phyloP scores from a whole-genome alignment of 805 yeast genomes.

The Kodamaea fukazawae region DNA sequence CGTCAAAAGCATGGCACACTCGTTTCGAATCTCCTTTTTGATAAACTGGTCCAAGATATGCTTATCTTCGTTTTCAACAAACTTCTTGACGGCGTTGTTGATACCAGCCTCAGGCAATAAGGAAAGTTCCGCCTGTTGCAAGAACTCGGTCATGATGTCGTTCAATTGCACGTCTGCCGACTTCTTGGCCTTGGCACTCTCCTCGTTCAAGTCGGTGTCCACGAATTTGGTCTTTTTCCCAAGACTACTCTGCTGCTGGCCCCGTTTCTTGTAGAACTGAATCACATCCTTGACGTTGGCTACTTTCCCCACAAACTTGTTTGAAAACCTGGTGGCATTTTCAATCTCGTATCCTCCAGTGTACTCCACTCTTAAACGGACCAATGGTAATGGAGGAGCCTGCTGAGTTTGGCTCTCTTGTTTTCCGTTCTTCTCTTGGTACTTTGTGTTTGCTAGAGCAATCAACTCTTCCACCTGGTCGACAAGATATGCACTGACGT shows the following conservation, averaged over 20 bases:
- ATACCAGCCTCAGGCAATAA: slow-evolving; percentile 75
- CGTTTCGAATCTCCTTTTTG: slow-evolving; percentile 51
- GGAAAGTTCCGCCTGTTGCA: slow-evolving; percentile 61
- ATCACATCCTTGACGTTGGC: slow-evolving; percentile 91
- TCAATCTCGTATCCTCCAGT: slow-evolving; percentile 90
- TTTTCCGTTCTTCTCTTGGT: slow-evolving; percentile 20
- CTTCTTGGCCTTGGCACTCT: slow-evolving; percentile 13
- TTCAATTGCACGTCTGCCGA: slow-evolving; percentile 49
- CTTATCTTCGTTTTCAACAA: slow-evolving; percentile 82
- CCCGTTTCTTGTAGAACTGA: slow-evolving; percentile 57
- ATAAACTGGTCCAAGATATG: slow-evolving; percentile 63
- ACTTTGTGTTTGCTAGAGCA: slow-evolving; percentile 28
- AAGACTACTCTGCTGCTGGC: slow-evolving; percentile 5
- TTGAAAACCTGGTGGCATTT: slow-evolving; percentile 84
- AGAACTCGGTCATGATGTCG: slow-evolving; percentile 57
- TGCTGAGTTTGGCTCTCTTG: no score
- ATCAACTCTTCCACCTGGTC: slow-evolving; percentile 68
- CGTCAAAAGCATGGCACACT: slow-evolving; percentile 46
- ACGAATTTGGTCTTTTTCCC: slow-evolving; percentile 16
- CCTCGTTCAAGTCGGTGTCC: slow-evolving; percentile 13
- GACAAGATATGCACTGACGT: slow-evolving; percentile 58
- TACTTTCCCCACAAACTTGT: slow-evolving; percentile 82
- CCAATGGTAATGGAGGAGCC: slow-evolving; percentile 72
- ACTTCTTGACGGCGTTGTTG: slow-evolving; percentile 65
- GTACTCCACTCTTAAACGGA: slow-evolving; percentile 83